phyloP scores from a whole-genome alignment of 768 basidiomycete species.

The Kwoniella europaea region DNA sequence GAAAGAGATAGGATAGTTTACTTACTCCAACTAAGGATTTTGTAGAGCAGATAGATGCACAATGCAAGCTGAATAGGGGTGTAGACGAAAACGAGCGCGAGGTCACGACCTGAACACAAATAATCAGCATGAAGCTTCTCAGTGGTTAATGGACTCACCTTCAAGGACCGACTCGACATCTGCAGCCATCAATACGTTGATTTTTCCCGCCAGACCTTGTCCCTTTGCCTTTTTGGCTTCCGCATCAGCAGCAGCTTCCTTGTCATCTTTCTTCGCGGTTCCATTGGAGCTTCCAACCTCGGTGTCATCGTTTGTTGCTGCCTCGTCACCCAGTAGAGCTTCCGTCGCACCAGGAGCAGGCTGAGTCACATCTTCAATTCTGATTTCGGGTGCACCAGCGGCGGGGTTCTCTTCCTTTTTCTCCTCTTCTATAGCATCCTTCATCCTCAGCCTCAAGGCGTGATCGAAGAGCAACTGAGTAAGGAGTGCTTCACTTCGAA shows the following conservation, averaged over 20 bases:
- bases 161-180: conserved; percentile 63
- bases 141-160: conserved; percentile 32
- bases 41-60: conserved; percentile 61
- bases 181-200: conserved; percentile 76
- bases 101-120: conserved; percentile 49
- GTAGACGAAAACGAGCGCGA: conserved; percentile 58
- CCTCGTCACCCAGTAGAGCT: conserved; percentile 1
- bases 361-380: conserved; percentile 39
- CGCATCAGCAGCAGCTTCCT: conserved; percentile 45
- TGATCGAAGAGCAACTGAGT: conserved; percentile 81
- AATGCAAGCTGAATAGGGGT: conserved; percentile 61
- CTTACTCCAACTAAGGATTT: conserved; percentile 65
- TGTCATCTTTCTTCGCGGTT: conserved; percentile 24
- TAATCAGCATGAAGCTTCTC: not conserved
- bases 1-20: not conserved
- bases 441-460: conserved; percentile 72
- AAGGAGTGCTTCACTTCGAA: conserved; percentile 64
- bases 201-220: conserved; percentile 67
- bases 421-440: conserved; percentile 57
- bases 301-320: conserved; percentile 15
- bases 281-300: conserved; percentile 33
- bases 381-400: conserved; percentile 25
- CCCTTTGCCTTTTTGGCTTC: conserved; percentile 34
- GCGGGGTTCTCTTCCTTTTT: conserved; percentile 17
- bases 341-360: conserved; percentile 23